A percentile compares a stretch with the other conserved stretches of the same genome.
These are phyloP conservation scores for Suillus variegatus DNA, from an alignment of 768 basidiomycete genomes.

Conservation along the genomic window DNA sequence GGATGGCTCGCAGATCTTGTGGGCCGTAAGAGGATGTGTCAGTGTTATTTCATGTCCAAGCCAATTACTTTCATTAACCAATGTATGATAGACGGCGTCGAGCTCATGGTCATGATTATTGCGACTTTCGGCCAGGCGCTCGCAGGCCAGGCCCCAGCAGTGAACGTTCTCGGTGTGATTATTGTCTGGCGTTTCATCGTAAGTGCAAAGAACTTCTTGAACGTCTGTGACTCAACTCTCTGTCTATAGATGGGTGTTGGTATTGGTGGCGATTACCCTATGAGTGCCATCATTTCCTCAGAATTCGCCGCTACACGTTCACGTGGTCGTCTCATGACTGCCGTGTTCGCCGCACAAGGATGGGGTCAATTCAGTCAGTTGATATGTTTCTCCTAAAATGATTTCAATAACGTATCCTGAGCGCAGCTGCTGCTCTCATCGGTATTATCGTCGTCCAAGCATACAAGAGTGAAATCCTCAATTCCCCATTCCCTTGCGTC, in stretches of 20 bases:
- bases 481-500: slow-evolving; percentile 38
- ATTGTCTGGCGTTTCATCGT: slow-evolving; percentile 84
- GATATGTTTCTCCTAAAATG: not conserved
- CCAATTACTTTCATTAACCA: not conserved
- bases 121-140: slow-evolving; percentile 81
- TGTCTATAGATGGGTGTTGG: slow-evolving; percentile 66
- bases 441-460: slow-evolving; percentile 63
- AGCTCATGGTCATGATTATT: slow-evolving; percentile 79
- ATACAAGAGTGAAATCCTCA: slow-evolving; percentile 63
- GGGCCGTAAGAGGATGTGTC: slow-evolving; percentile 82
- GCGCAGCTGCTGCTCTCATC: slow-evolving; percentile 62
- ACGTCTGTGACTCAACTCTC: not conserved
- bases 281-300: slow-evolving; percentile 84
- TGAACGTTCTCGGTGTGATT: slow-evolving; percentile 73
- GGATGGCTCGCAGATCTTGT: slow-evolving; percentile 79
- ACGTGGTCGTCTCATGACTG: slow-evolving; percentile 87
- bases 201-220: slow-evolving; percentile 17
- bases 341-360: slow-evolving; percentile 84
- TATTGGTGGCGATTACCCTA: slow-evolving; percentile 88
- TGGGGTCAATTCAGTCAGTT: slow-evolving; percentile 76
- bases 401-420: not conserved
- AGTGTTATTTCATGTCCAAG: slow-evolving; percentile 25
- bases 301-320: slow-evolving; percentile 81
- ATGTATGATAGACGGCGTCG: slow-evolving; percentile 43
- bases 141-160: slow-evolving; percentile 63